Base-by-base conservation (phyloP, 305 asterid species). In the Lippia alba region DNA sequence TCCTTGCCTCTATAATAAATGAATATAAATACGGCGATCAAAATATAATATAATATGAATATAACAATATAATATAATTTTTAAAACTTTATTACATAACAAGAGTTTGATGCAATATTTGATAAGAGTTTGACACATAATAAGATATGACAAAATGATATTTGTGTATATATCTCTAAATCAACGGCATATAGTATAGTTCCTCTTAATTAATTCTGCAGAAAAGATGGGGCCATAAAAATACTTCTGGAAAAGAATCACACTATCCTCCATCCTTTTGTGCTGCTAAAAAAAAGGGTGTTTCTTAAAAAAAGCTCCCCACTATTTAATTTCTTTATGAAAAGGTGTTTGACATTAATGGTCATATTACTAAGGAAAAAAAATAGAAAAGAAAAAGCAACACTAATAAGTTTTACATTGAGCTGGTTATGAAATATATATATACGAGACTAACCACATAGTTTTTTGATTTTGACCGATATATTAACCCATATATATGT, bases 241-340 rank as follows among this genome's bases (percentile, higher is more conserved):
- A 48, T 48, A 64, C 41, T 36, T 4, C 41, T 8, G 9, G 1
- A 36, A 36, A 41, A 45, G n/a, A 58, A 69, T 5, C 14, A 48
- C 57, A 62, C 67, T 70, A 48, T 15, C 30, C 2, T 24, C 39
- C 54, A 18, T 32, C 55, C 39, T 33, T 36, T 73, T 68, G 55
- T 20, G 55, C 68, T 75, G 70, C 66, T 45, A 24, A 24, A 24
- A 62, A 16, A 61, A 46, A 48, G 39, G 34, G 9, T 3, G 4
- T 48, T 57, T 69, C 24, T 39, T 20, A 30, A 19, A 57, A 79
- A 75, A 71, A 71, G 73, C 46, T 57, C 69, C 46, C 67, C 62
- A 46, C 30, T 64, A 57, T 69, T 49, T 50, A 6, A 56, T 73
- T 70, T 66, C 63, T 44, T 76, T 71, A 18, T 54, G 17, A 17